Conservation (phyloP, 768 basidiomycete genomes). For the Xerocomus brunneocitrinus region DNA sequence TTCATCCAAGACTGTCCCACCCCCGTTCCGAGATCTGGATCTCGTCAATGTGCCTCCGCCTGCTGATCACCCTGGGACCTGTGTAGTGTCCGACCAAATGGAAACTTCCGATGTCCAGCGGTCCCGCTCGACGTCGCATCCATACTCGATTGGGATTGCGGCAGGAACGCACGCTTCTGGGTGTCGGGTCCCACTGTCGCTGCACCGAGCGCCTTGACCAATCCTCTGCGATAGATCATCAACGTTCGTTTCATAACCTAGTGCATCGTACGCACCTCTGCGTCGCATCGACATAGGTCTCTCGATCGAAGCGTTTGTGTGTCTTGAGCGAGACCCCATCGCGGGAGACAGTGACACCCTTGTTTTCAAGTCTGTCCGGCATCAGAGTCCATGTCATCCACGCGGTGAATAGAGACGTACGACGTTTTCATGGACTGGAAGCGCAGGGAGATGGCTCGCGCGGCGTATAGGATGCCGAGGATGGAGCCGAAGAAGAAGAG, state of each 20-base stretch:
- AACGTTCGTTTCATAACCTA: neutral
- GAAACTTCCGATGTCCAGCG: neutral
- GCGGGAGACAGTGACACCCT: slow-evolving; percentile 54
- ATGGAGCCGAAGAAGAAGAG: slow-evolving; percentile 43
- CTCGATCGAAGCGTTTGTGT: slow-evolving; percentile 50
- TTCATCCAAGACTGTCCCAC: neutral
- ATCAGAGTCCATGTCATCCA: neutral
- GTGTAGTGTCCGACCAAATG: slow-evolving; percentile 6
- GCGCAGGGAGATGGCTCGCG: slow-evolving; percentile 37
- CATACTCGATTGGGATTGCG: neutral
- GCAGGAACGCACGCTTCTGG: slow-evolving; percentile 6
- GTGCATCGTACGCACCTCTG: slow-evolving; percentile 43
- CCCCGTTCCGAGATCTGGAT: neutral
- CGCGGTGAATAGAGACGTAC: slow-evolving; percentile 34
- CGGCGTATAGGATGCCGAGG: slow-evolving; percentile 38
- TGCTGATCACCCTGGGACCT: slow-evolving; percentile 1
- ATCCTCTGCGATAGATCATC: slow-evolving; percentile 35
- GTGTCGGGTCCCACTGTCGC: slow-evolving; percentile 34
- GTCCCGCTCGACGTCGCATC: neutral
- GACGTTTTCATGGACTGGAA: slow-evolving; percentile 49
- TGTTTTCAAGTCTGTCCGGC: slow-evolving; percentile 38
- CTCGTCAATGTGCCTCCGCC: neutral
- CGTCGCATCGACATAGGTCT: slow-evolving; percentile 68
- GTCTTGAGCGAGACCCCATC: slow-evolving; percentile 66
- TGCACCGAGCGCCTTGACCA: slow-evolving; percentile 49